Evolutionary conservation across 2,329 filamentous ascomycete species (phyloP), one percentile per base, ranked within the genome.

Genomic region (Albifimbria verrucaria): DNA sequence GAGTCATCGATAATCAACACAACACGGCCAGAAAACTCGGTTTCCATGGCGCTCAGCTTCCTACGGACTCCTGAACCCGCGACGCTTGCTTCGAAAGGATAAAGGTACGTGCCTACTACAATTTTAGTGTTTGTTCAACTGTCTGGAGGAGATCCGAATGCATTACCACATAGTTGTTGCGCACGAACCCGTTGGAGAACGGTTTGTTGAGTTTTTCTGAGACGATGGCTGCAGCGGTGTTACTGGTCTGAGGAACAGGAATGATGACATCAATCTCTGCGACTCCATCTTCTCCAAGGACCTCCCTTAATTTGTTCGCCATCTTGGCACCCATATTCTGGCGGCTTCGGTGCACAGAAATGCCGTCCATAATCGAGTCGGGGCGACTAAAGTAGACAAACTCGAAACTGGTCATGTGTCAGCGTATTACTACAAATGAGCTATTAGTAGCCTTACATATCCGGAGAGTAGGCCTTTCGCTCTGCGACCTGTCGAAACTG

Each of bases 311-410:
- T 48, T 83, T 88, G 57, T 89, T 80, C 15, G 90, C 92, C 42
- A 97, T 79, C 65, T 88, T 88, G 65, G 83, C 79, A 45, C 92
- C 92, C 92, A 96, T 96, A 62, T 90, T 88, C 65, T 93, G 87
- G 50, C 92, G 84, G 60, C 88, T 91, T 59, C 86, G 83, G 66
- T 96, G 86, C 23, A 97, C 89, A 52, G 89, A 91, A 59, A 96
- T 95, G 18, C 90, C 91, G 65, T 96, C 92, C 53, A 96, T 93
- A 60, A 86, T 78, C 1, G 84, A 87, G 69, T 96, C 92, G 1
- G 90, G 90, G 2, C 92, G 80, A 15, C 90, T 87, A 62, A 96
- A 92, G 74, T 96, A 96, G 53, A 96, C 88, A 58, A 51, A 55
- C 28, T 63, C 61, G 32, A 63, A 62, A 12, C 48, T 22, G 26